phyloP scores from a whole-genome alignment of 2,329 filamentous ascomycete species.

The Bimuria novae-zelandiae region DNA sequence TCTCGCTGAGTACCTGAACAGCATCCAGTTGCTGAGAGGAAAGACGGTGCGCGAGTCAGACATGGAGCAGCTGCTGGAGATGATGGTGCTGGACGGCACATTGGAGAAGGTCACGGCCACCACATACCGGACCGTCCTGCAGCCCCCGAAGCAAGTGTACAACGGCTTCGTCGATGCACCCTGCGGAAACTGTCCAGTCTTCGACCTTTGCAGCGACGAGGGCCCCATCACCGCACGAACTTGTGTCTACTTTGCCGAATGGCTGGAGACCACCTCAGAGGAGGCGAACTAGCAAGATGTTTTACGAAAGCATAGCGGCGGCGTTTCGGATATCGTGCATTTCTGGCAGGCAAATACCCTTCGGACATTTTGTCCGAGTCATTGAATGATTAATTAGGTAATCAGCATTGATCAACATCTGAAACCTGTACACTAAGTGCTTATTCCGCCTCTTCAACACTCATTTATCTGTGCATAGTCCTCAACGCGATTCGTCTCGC shows the following conservation, averaged over 20 bases:
- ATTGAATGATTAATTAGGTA: too few relatives aligned
- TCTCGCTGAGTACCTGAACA: conserved; percentile 75
- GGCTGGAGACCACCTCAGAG: conserved; percentile 60
- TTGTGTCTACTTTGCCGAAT: conserved; percentile 89
- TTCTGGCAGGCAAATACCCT: conserved; percentile 8
- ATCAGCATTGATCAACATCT: neutral
- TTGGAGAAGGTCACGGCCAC: conserved; percentile 66
- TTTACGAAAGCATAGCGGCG: conserved; percentile 29
- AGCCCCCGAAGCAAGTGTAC: conserved; percentile 50
- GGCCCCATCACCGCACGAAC: conserved; percentile 87
- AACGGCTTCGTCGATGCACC: conserved; percentile 88
- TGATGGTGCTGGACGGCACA: conserved; percentile 85
- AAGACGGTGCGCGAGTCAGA: conserved; percentile 68
- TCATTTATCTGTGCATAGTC: neutral
- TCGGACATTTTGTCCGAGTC: neutral
- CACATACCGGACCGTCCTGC: conserved; percentile 54
- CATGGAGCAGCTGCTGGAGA: conserved; percentile 82
- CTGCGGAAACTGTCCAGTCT: conserved; percentile 90
- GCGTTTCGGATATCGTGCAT: conserved; percentile 22
- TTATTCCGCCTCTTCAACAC: too few relatives aligned
- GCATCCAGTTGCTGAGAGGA: conserved; percentile 71
- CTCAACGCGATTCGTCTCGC: neutral
- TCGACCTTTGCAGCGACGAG: conserved; percentile 87
- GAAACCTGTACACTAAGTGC: neutral
- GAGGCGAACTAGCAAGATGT: conserved; percentile 17